Conservation (phyloP, 768 basidiomycete genomes). For the Solioccasus polychromus region DNA sequence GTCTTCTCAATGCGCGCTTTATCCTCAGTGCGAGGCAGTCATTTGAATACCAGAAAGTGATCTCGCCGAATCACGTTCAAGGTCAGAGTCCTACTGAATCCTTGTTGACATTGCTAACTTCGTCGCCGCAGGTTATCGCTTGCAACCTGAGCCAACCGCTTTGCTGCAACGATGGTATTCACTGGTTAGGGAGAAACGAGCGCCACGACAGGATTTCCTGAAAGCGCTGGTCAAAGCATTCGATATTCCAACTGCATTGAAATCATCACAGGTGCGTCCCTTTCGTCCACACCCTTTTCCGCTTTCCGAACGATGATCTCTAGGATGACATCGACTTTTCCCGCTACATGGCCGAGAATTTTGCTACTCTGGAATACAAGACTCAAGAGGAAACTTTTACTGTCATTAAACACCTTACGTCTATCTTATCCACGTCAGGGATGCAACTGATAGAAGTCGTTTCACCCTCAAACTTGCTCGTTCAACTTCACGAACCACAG, state of each 20-base stretch:
- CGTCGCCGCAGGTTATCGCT: conserved; percentile 54
- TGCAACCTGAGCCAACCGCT: conserved; percentile 63
- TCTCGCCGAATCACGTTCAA: conserved; percentile 45
- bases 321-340: conserved; percentile 83
- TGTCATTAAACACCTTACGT: conserved; percentile 76
- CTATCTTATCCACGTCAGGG: conserved; percentile 73
- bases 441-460: conserved; percentile 76
- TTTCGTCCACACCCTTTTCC: no score
- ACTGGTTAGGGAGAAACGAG: conserved; percentile 88
- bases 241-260: conserved; percentile 59
- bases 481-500: conserved; percentile 48
- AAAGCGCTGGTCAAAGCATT: conserved; percentile 80
- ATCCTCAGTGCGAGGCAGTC: conserved; percentile 76
- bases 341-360: conserved; percentile 94
- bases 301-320: not conserved
- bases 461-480: conserved; percentile 67
- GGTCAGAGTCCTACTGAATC: conserved; percentile 38
- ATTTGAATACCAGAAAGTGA: conserved; percentile 77
- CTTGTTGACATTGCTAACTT: not conserved
- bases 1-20: conserved; percentile 84
- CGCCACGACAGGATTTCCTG: conserved; percentile 81
- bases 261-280: conserved; percentile 52
- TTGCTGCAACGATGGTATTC: conserved; percentile 89
- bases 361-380: conserved; percentile 91
- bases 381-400: conserved; percentile 90